A percentile compares a stretch with the other conserved stretches of the same genome.
These are phyloP conservation scores for Coniochaeta hoffmannii DNA, from an alignment of 2,329 filamentous ascomycete species.

Conservation along the genomic window DNA sequence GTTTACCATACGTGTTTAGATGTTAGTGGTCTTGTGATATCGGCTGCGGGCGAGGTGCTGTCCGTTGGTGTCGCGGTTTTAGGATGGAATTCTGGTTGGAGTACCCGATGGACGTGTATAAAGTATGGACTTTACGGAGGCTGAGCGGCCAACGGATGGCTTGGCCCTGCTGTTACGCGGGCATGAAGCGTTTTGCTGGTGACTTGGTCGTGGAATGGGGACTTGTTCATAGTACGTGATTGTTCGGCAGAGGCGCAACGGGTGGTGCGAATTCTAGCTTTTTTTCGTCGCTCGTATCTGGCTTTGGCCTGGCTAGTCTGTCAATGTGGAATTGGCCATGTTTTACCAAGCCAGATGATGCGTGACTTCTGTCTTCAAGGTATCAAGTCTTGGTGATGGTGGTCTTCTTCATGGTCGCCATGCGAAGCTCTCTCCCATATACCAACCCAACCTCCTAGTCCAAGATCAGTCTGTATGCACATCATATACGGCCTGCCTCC, in stretches of 20 bases:
- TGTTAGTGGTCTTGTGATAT: neutral
- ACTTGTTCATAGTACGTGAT: neutral
- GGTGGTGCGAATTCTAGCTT: neutral
- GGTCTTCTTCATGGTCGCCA: no score
- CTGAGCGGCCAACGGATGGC: neutral
- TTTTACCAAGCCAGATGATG: neutral
- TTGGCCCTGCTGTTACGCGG: neutral
- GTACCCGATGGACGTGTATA: neutral
- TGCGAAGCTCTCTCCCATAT: neutral
- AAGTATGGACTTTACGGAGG: neutral
- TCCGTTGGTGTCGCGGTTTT: neutral
- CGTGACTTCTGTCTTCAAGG: neutral
- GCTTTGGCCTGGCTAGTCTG: neutral
- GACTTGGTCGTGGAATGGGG: neutral
- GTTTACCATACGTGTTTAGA: neutral
- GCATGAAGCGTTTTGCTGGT: neutral
- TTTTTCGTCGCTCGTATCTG: neutral
- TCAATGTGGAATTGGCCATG: neutral
- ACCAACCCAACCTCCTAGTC: neutral
- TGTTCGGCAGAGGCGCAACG: neutral
- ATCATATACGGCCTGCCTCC: neutral
- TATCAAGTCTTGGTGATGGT: neutral
- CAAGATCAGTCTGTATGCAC: neutral
- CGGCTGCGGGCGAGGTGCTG: neutral
- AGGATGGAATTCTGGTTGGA: neutral